Conservation (phyloP, 192 early-diverging fungal genomes). For the Piromyces finnis region DNA sequence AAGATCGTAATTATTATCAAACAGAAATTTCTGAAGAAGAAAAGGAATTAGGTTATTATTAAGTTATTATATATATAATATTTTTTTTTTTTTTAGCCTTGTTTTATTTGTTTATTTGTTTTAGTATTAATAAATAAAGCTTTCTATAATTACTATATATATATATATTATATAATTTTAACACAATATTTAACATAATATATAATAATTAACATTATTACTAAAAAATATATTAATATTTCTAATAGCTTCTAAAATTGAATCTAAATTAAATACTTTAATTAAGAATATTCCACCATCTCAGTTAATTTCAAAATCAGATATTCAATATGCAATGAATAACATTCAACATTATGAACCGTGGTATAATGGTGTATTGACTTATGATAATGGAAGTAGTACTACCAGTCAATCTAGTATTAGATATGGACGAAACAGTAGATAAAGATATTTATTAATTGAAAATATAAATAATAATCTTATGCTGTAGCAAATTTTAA, state of each 20-base stretch:
- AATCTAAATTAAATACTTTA: not conserved
- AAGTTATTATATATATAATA: not conserved
- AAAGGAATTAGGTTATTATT: not conserved
- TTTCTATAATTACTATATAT: too few relatives aligned
- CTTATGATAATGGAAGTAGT: not conserved
- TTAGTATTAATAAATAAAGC: not conserved
- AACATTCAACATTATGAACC: not conserved
- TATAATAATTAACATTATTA: too few relatives aligned
- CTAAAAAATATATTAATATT: too few relatives aligned
- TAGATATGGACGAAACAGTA: not conserved
- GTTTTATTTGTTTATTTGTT: not conserved
- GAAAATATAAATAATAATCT: too few relatives aligned
- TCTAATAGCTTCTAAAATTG: not conserved
- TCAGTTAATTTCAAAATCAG: not conserved
- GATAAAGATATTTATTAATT: not conserved
- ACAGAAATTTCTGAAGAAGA: not conserved
- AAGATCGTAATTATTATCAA: not conserved
- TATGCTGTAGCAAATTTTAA: too few relatives aligned
- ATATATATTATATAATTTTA: too few relatives aligned
- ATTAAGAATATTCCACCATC: not conserved
- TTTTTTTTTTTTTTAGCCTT: not conserved
- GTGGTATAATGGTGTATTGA: not conserved
- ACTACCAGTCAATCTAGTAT: not conserved
- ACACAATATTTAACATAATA: too few relatives aligned
- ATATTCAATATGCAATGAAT: not conserved